Evolutionary conservation across 176 grass and related monocot species (phyloP).

Genomic region (Leersia perrieri): DNA sequence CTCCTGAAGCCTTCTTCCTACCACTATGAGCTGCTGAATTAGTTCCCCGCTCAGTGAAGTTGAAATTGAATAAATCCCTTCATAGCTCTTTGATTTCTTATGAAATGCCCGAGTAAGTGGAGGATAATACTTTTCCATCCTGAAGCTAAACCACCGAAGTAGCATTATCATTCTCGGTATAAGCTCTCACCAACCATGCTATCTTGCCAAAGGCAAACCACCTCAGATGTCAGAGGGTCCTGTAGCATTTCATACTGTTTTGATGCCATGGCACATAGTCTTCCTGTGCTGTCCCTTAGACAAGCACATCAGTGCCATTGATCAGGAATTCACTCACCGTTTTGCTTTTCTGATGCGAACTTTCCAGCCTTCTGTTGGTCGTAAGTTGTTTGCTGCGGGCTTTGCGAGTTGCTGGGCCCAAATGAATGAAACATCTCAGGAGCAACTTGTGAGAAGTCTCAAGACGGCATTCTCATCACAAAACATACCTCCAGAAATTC

Average conservation of each 20-base stretch:
- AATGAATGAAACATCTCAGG: slow-evolving; percentile 94
- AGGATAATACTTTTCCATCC: background rate
- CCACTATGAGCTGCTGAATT: too few species aligned
- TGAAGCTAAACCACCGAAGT: too few species aligned
- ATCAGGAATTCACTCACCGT: background rate
- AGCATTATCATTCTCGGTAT: background rate
- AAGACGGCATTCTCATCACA: slow-evolving; percentile 99
- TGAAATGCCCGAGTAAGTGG: too few species aligned
- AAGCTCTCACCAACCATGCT: background rate
- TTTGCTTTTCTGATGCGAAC: slow-evolving; percentile 49
- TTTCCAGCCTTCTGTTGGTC: slow-evolving; percentile 89
- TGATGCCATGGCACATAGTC: background rate
- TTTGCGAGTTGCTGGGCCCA: slow-evolving; percentile 99
- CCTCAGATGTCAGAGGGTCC: background rate
- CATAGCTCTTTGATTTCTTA: too few species aligned
- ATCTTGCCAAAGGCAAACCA: background rate
- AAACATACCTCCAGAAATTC: slow-evolving; percentile 97
- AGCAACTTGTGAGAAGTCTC: slow-evolving; percentile 93
- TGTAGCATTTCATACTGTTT: background rate
- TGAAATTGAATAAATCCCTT: too few species aligned
- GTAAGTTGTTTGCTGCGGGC: slow-evolving; percentile 93
- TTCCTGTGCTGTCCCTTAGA: background rate
- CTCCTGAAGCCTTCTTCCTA: too few species aligned
- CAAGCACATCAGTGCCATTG: background rate
- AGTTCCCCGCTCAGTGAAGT: too few species aligned